Conservation (phyloP, 2,329 filamentous ascomycete genomes). For the Cladorrhinum sp. region DNA sequence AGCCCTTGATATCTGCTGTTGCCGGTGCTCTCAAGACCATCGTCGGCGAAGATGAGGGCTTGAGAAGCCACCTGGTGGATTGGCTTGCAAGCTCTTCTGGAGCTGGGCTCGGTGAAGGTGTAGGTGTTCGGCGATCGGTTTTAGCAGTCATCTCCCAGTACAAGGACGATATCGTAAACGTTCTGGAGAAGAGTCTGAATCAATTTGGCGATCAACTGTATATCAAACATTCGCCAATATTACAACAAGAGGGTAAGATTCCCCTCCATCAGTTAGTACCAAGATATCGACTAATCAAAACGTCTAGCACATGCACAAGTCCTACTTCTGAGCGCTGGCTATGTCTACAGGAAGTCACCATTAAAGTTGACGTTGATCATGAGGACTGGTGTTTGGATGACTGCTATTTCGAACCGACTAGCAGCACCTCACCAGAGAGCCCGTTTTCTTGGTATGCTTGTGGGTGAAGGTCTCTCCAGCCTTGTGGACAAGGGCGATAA, state of each 20-base stretch:
- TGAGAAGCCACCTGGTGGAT: slow-evolving; percentile 53
- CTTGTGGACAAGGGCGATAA: slow-evolving; percentile 67
- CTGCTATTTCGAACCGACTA: slow-evolving; percentile 79
- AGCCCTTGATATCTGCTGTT: slow-evolving; percentile 51
- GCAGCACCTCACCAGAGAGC: slow-evolving; percentile 70
- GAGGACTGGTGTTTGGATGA: slow-evolving; percentile 70
- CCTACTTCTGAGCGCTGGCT: slow-evolving; percentile 73
- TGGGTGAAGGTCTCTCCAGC: slow-evolving; percentile 68
- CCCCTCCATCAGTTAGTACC: slow-evolving; percentile 7
- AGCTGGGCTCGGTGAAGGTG: slow-evolving; percentile 60
- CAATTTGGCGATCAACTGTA: slow-evolving; percentile 85
- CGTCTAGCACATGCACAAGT: slow-evolving; percentile 68
- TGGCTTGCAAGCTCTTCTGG: slow-evolving; percentile 66
- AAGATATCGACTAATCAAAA: slow-evolving; percentile 35
- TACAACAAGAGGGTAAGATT: slow-evolving; percentile 78
- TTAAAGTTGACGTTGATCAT: slow-evolving; percentile 66
- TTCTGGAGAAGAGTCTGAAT: slow-evolving; percentile 66
- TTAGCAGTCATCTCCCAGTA: slow-evolving; percentile 55
- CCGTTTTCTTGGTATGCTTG: slow-evolving; percentile 81
- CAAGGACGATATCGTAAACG: slow-evolving; percentile 48
- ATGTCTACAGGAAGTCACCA: slow-evolving; percentile 64
- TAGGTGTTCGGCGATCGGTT: slow-evolving; percentile 65
- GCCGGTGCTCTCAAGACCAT: slow-evolving; percentile 55
- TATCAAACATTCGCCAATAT: slow-evolving; percentile 77
- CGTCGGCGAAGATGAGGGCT: slow-evolving; percentile 43